A percentile compares a stretch with the other conserved stretches of the same genome.
Conservation (phyloP, 176 grass and related monocot species). For the Metroxylon sagu region DNA sequence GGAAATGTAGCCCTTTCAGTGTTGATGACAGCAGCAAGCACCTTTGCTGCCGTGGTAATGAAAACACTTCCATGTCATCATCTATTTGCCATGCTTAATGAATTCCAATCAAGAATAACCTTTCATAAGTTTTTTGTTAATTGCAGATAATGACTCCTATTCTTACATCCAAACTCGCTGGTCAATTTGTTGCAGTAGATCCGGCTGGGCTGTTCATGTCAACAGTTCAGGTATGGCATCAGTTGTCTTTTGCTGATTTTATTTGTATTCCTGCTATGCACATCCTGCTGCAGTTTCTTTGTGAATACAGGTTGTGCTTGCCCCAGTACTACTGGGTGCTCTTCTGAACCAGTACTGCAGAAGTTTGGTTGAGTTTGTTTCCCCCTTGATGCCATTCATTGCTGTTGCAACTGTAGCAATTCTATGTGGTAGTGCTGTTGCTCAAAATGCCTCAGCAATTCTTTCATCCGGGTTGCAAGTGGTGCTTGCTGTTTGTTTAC, state of each 20-base stretch:
- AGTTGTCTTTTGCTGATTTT: background rate
- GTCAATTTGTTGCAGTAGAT: conserved; percentile 84
- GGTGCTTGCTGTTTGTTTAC: conserved; percentile 42
- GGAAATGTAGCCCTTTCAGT: conserved; percentile 91
- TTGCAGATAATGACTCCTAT: conserved; percentile 87
- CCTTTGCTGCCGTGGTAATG: conserved; percentile 72
- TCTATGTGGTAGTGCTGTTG: conserved; percentile 85
- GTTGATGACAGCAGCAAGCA: conserved; percentile 87
- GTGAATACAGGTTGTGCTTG: conserved; percentile 68
- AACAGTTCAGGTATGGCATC: conserved; percentile 54
- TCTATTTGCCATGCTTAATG: background rate
- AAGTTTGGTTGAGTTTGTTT: conserved; percentile 50
- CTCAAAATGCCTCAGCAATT: conserved; percentile 75
- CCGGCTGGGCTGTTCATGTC: conserved; percentile 74
- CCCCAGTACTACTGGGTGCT: conserved; percentile 70
- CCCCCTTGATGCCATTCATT: conserved; percentile 80
- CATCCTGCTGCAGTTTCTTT: conserved; percentile 9
- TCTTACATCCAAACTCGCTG: conserved; percentile 80
- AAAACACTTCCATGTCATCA: conserved; percentile 6
- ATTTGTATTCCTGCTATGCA: background rate
- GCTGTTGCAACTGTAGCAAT: conserved; percentile 75
- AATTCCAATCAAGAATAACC: background rate
- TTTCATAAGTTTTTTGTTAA: background rate
- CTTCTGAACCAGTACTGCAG: conserved; percentile 86
- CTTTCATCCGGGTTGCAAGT: conserved; percentile 62